Percentiles rank a stretch among this genome's conserved stretches.
phyloP scores from a whole-genome alignment of 2,329 filamentous ascomycete species.

The Trichoderma oligosporum region DNA sequence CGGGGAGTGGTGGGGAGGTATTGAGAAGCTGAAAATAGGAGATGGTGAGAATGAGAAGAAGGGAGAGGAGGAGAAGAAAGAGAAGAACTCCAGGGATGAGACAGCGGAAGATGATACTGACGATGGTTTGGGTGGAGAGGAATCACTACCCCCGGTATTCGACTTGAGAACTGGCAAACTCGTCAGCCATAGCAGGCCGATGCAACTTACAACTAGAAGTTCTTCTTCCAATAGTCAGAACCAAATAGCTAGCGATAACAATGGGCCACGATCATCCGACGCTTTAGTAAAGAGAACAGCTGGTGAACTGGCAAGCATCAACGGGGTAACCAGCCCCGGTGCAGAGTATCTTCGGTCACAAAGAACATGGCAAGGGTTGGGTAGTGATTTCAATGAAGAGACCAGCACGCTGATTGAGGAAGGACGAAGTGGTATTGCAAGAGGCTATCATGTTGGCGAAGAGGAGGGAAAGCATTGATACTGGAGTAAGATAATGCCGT shows the following conservation, averaged over 20 bases:
- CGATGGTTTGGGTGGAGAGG: conserved; percentile 55
- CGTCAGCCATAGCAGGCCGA: conserved; percentile 72
- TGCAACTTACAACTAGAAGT: conserved; percentile 45
- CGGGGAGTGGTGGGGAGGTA: conserved; percentile 83
- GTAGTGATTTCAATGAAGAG: conserved; percentile 71
- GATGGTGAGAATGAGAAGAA: conserved; percentile 20
- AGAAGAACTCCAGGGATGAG: conserved; percentile 24
- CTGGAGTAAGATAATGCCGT: background rate
- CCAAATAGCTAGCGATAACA: conserved; percentile 17
- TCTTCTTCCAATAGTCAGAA: conserved; percentile 25
- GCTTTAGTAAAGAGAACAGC: conserved; percentile 55
- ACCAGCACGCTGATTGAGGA: conserved; percentile 72
- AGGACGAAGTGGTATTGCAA: conserved; percentile 80
- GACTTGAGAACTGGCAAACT: conserved; percentile 86
- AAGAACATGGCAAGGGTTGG: conserved; percentile 86
- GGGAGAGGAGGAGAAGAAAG: conserved; percentile 1
- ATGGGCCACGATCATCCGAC: conserved; percentile 16
- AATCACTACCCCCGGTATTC: conserved; percentile 83
- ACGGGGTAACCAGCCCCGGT: conserved; percentile 83
- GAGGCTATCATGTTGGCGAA: conserved; percentile 77
- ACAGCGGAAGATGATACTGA: conserved; percentile 34
- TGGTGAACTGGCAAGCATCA: conserved; percentile 74
- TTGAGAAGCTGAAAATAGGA: conserved; percentile 60
- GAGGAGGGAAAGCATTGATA: conserved; percentile 37
- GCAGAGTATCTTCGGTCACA: conserved; percentile 81